phyloP scores from a whole-genome alignment of 2,329 filamentous ascomycete species.

The Diaporthe sp. region DNA sequence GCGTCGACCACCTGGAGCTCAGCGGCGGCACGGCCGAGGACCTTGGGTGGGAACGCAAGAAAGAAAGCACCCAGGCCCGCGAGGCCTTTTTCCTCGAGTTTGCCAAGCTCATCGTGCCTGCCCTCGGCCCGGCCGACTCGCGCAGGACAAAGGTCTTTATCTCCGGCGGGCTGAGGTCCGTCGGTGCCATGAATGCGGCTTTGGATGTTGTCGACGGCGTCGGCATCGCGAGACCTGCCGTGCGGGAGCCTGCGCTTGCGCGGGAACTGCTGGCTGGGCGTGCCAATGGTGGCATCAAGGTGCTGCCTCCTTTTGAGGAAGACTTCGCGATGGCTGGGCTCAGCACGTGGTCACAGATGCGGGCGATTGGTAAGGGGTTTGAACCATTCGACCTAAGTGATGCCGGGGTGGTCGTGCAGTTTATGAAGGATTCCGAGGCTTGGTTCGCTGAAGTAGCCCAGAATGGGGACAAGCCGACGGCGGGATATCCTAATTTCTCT shows the following conservation, averaged over 20 bases:
- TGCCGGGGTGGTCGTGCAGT: background rate
- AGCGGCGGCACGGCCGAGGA: slow-evolving; percentile 70
- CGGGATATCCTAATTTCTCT: slow-evolving; percentile 15
- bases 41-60: slow-evolving; percentile 60
- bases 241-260: slow-evolving; percentile 46
- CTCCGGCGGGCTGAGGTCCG: slow-evolving; percentile 67
- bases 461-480: background rate
- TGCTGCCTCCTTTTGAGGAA: background rate
- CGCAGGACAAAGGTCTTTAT: slow-evolving; percentile 66
- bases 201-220: slow-evolving; percentile 68
- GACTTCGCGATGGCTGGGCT: background rate
- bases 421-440: background rate
- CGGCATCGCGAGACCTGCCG: slow-evolving; percentile 58
- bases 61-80: slow-evolving; percentile 64
- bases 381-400: slow-evolving; percentile 27
- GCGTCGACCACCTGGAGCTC: slow-evolving; percentile 69
- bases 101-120: slow-evolving; percentile 60
- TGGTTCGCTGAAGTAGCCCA: background rate
- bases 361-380: slow-evolving; percentile 3
- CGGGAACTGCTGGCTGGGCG: slow-evolving; percentile 43
- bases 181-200: slow-evolving; percentile 66
- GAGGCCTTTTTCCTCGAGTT: slow-evolving; percentile 72
- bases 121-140: slow-evolving; percentile 45
- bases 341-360: slow-evolving; percentile 8
- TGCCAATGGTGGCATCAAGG: slow-evolving; percentile 25